Base-by-base conservation (phyloP, 2,329 filamentous ascomycete species). In the Penicillium hesseltinei region DNA sequence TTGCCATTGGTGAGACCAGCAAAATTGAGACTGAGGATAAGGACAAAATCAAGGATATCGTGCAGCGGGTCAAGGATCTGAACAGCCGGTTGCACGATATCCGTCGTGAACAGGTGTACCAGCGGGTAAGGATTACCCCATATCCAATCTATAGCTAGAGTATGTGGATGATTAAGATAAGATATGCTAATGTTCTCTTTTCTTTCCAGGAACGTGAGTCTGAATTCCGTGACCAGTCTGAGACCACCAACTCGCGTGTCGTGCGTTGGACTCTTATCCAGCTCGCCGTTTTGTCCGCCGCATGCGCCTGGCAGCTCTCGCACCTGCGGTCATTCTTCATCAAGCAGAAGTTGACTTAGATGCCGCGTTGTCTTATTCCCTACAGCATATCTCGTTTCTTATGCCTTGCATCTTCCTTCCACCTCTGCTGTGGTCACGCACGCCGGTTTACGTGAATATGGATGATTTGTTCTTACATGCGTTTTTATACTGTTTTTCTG, bases 311-410 rank as follows among this genome's bases (percentile, higher is more conserved):
- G 94, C 94, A 99, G 77, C 82, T 99, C 46, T 96, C 92, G 53
- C 93, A 99, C 78, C 84, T 99, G 69, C 85, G 94, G 67, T 89
- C 90, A 46, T 99, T 99, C 84, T 99, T 99, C 81, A 99, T 99
- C 82, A 99, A 99, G 84, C 93, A 97, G 82, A 99, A 99, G 84
- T 87, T 99, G 75, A 97, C 94, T 59, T 99, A 85, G 51, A 58
- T 57, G 42, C 57, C 38, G 49, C 56, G 60, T 52, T 57, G 54
- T 60, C 59, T 54, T 57, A 57, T 60, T 58, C 19, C 36, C 38
- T 47, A 57, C 50, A 49, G 31, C 52, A 35, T 54, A 29, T 21
- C 45, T 38, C n/a, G 10, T 43, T 49, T 61, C 51, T 54, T 59
- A 59, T 59, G 54, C 55, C 56, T 62, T 61, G 63, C 63, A 65